Base-by-base conservation (phyloP, 352 stramenopile genomes). In the Phytopythium montanum region DNA sequence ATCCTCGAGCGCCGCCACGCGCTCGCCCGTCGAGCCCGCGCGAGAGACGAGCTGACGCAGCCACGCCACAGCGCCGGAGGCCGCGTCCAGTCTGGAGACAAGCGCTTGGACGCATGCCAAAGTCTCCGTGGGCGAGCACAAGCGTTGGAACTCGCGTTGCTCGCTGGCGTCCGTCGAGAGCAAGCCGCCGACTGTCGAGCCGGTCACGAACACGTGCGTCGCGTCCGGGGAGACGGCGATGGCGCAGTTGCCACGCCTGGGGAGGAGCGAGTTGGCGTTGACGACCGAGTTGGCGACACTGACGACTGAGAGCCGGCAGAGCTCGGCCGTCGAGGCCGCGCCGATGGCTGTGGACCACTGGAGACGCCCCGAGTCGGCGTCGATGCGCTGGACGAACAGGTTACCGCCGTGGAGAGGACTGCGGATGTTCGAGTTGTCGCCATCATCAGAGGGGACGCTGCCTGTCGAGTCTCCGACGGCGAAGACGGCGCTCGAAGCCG, bases 391-490 rank as follows among this genome's bases (percentile, higher is more conserved):
- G 0, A 76, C 60, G 48, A 79, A 67, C 12, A 79, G 53, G 41
- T 76, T 61, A 9, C 21, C 48, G 2, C 48, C 48, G n/a, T 54
- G 48, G 28, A 25, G 48, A 25, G 26, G 2, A 4, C 9, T 16
- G 9, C 23, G 8, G n/a, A n/a, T n/a, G n/a, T 28, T 39, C 28
- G 26, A 46, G 29, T 18, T 60, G 18, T 13, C n/a, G 5, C 12
- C 19, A 8, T 25, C 39, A 16, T 16, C 26, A 46, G 16, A 10
- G n/a, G 72, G n/a, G 25, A 58, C 39, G 39, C n/a, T 29, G 16
- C 69, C 61, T 7, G 25, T 56, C 6, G 68, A 76, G 25, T 76
- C 67, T 1, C 70, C 70, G 13, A 72, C 62, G 13, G 73, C 13
- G 2, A 76, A 52, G 26, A 72, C 28, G 8, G 39, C 21, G 18